Conservation (phyloP, 2,329 filamentous ascomycete species). For the Chaetomiaceae sp. region DNA sequence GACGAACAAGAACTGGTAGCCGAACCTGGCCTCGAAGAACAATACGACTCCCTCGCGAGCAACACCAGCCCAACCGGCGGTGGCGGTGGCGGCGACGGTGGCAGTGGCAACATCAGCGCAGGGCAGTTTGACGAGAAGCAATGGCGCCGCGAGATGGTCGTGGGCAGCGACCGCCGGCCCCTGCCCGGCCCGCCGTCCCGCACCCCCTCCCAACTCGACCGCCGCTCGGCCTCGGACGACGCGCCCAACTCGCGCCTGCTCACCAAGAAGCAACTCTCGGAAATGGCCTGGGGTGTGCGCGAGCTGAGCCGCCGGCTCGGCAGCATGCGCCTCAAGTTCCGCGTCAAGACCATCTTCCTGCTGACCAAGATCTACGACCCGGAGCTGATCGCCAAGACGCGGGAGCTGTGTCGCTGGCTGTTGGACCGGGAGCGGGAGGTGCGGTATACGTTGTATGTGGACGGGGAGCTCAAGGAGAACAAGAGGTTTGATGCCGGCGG, state of each 20-base stretch:
- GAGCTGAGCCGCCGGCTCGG: constrained; percentile 83
- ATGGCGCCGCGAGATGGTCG: constrained; percentile 47
- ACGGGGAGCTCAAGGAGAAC: constrained; percentile 68
- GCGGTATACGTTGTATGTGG: constrained; percentile 75
- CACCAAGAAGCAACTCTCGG: constrained; percentile 89
- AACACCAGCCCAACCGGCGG: neutral
- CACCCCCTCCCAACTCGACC: constrained; percentile 34
- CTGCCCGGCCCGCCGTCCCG: constrained; percentile 26
- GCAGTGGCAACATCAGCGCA: constrained; percentile 32
- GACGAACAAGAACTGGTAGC: neutral
- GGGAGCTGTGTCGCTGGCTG: constrained; percentile 76
- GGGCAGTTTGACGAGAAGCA: constrained; percentile 55
- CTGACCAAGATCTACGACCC: constrained; percentile 90
- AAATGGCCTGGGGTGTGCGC: constrained; percentile 95
- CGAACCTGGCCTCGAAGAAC: no score
- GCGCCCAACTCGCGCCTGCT: constrained; percentile 62
- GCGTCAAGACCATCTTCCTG: constrained; percentile 78
- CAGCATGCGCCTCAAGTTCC: constrained; percentile 75
- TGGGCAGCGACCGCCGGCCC: neutral
- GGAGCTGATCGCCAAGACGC: constrained; percentile 69
- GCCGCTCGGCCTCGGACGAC: constrained; percentile 17
- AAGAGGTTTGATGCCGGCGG: constrained; percentile 69
- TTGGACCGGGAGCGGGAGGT: constrained; percentile 64
- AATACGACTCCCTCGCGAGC: neutral
- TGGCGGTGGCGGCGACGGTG: constrained; percentile 17